These are phyloP conservation scores for Gossypium australe DNA, from an alignment of 345 rosid genomes.

Conservation along the genomic window DNA sequence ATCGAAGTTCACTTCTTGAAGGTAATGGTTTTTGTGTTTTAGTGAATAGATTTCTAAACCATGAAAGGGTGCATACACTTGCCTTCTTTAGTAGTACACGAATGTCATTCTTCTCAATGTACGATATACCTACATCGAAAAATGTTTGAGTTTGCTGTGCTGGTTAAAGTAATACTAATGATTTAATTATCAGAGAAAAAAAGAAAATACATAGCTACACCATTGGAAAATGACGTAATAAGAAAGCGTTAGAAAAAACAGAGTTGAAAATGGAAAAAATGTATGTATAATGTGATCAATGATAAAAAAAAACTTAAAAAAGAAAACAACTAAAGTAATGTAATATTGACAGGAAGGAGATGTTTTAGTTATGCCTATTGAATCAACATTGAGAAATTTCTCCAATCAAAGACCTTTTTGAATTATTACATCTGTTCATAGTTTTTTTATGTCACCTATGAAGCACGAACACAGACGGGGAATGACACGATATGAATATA, in stretches of 20 bases:
- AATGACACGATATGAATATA: too few species aligned
- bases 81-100: conserved; percentile 83
- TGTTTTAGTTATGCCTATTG: not conserved
- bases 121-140: conserved; percentile 55
- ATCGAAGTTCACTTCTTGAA: not conserved
- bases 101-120: conserved; percentile 85
- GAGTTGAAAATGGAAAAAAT: not conserved
- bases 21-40: not conserved
- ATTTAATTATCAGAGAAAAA: not conserved
- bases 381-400: not conserved
- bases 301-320: not conserved
- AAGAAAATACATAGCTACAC: not conserved
- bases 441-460: too few species aligned
- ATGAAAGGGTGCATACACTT: conserved; percentile 19
- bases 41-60: not conserved
- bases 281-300: not conserved
- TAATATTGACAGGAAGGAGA: not conserved
- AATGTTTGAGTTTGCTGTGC: not conserved
- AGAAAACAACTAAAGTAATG: not conserved
- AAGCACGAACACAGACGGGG: too few species aligned
- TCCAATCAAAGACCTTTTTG: too few species aligned
- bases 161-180: not conserved
- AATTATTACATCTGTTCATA: too few species aligned
- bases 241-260: conserved; percentile 7
- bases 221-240: not conserved